Evolutionary conservation across 352 stramenopile species (phyloP).

Genomic region (Phytophthora tentaculata): DNA sequence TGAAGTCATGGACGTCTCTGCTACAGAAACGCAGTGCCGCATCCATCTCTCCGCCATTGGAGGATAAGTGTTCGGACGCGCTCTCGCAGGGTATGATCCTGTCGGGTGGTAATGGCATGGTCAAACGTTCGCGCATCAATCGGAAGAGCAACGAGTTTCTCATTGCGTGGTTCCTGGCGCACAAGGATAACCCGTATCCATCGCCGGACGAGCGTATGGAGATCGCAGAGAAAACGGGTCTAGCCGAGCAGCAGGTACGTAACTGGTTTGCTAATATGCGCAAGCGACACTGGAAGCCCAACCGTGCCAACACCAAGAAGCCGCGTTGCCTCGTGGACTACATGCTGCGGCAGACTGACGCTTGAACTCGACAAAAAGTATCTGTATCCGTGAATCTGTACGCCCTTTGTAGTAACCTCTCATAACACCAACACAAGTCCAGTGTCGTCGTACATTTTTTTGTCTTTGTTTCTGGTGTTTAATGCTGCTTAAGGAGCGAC

Average conservation of each 20-base stretch:
- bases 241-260: constrained; percentile 85
- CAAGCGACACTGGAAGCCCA: constrained; percentile 90
- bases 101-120: constrained; percentile 17
- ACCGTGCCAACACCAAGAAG: constrained; percentile 67
- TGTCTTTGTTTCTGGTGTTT: constrained; percentile 5
- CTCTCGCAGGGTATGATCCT: constrained; percentile 46
- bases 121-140: constrained; percentile 65
- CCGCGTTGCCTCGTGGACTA: constrained; percentile 81
- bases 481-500: neutral
- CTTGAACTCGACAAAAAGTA: constrained; percentile 17
- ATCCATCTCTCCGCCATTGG: constrained; percentile 41
- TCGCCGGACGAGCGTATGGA: constrained; percentile 63
- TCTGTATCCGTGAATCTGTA: constrained; percentile 5
- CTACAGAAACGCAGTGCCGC: constrained; percentile 37
- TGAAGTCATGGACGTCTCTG: constrained; percentile 14
- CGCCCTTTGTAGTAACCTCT: constrained; percentile 12
- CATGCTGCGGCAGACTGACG: constrained; percentile 69
- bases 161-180: constrained; percentile 85
- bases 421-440: constrained; percentile 6
- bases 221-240: constrained; percentile 71
- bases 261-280: constrained; percentile 93
- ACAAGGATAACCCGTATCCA: constrained; percentile 88
- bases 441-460: constrained; percentile 31
- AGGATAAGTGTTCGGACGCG: constrained; percentile 45
- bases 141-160: constrained; percentile 87